phyloP scores from a whole-genome alignment of 106 monocot species.

The Dioscorea alata region DNA sequence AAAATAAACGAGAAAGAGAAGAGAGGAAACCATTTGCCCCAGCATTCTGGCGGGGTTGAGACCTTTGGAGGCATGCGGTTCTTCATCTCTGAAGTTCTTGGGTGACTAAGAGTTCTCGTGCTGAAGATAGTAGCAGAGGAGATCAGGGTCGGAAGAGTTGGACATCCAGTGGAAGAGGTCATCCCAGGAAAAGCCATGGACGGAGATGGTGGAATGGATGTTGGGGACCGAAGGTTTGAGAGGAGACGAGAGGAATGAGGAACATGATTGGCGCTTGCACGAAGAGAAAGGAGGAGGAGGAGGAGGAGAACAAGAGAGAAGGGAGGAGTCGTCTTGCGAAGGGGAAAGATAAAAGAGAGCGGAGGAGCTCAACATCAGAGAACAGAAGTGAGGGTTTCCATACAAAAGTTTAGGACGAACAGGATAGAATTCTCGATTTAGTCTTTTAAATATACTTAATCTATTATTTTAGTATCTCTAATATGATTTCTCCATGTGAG shows the following conservation, averaged over 20 bases:
- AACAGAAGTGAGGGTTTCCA: too few species aligned
- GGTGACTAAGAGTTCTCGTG: constrained; percentile 72
- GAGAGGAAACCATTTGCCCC: constrained; percentile 60
- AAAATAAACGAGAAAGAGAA: too few species aligned
- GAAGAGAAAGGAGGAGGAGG: too few species aligned
- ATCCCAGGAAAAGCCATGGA: constrained; percentile 69
- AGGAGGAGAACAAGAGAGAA: constrained; percentile 8
- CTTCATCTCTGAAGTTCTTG: constrained; percentile 46
- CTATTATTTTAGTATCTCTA: too few species aligned
- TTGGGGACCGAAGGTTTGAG: constrained; percentile 43
- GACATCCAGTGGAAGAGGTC: too few species aligned
- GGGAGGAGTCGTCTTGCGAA: background rate
- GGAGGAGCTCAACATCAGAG: background rate
- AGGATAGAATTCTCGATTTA: too few species aligned
- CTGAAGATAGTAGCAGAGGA: constrained; percentile 45
- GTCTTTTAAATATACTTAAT: too few species aligned
- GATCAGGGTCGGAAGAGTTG: too few species aligned
- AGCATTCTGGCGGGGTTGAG: constrained; percentile 52
- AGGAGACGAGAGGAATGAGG: constrained; percentile 2
- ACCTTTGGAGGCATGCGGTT: constrained; percentile 44
- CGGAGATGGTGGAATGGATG: constrained; percentile 61
- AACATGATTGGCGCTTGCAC: constrained; percentile 14
- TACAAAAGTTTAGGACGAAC: too few species aligned
- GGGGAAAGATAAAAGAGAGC: background rate
- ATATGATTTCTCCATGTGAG: too few species aligned